Percentiles rank a stretch among this genome's conserved stretches.
Conservation (phyloP, 2,329 filamentous ascomycete genomes). For the Claviceps cyperi region DNA sequence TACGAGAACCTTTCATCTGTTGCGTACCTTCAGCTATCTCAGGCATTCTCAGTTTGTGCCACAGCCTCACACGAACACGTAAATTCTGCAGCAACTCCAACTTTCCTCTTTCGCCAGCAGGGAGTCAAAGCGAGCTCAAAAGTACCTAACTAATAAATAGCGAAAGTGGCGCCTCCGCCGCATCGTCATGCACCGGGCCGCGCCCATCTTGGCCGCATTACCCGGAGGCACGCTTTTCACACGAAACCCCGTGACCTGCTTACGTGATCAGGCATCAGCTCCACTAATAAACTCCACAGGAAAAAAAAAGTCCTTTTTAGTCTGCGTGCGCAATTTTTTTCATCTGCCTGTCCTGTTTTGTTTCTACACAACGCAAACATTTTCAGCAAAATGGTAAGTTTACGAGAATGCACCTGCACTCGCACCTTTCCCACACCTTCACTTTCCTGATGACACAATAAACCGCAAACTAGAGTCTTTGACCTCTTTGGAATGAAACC, state of each 20-base stretch:
- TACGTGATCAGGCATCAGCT: constrained; percentile 7
- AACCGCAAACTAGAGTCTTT: constrained; percentile 98
- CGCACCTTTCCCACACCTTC: constrained; percentile 3
- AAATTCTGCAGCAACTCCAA: background rate
- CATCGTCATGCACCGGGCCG: background rate
- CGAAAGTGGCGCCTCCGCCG: background rate
- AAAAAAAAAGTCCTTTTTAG: constrained; percentile 10
- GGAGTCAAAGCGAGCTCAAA: too few species aligned
- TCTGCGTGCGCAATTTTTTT: constrained; percentile 15
- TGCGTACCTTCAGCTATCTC: constrained; percentile 45
- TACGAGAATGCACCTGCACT: background rate
- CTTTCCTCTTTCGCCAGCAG: too few species aligned
- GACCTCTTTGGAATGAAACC: constrained; percentile 72
- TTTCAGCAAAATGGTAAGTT: constrained; percentile 8
- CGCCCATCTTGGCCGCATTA: background rate
- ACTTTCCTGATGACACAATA: constrained; percentile 61
- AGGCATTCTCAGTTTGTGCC: constrained; percentile 30
- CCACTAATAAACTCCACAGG: constrained; percentile 9
- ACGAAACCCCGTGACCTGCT: constrained; percentile 18
- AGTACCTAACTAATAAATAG: too few species aligned
- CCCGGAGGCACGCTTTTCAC: constrained; percentile 12
- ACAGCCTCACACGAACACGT: background rate
- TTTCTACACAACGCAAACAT: constrained; percentile 3
- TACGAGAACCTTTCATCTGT: background rate
- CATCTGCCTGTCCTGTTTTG: constrained; percentile 4